A percentile compares a stretch with the other conserved stretches of the same genome.
phyloP scores from a whole-genome alignment of 345 rosid genomes.

The Citropsis articulata region DNA sequence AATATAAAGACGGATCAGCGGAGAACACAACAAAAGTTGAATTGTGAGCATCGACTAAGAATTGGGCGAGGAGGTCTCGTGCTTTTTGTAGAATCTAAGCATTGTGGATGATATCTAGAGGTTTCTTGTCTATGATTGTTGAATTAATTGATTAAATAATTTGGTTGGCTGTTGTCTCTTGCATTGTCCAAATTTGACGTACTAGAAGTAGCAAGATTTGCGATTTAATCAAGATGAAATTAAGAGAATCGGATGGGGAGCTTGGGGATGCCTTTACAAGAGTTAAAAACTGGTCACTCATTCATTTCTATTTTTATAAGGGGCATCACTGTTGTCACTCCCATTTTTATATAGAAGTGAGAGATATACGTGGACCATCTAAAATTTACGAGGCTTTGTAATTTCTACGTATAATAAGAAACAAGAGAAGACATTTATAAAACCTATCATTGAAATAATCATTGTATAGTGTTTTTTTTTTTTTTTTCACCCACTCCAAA shows the following conservation, averaged over 20 bases:
- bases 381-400: not conserved
- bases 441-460: not conserved
- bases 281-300: not conserved
- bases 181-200: constrained; percentile 2
- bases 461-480: too few species aligned
- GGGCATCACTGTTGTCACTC: not conserved
- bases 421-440: not conserved
- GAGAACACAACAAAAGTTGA: constrained; percentile 13
- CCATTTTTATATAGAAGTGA: not conserved
- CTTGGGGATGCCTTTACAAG: not conserved
- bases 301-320: not conserved
- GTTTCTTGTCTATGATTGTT: constrained; percentile 17
- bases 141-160: constrained; percentile 1
- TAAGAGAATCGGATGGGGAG: not conserved
- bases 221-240: not conserved
- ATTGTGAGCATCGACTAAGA: constrained; percentile 26
- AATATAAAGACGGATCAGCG: constrained; percentile 6
- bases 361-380: not conserved
- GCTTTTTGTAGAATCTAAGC: not conserved
- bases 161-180: constrained; percentile 12
- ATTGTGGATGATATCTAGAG: not conserved
- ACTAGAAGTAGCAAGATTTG: not conserved
- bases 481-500: too few species aligned
- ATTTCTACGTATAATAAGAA: not conserved
- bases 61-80: not conserved